A percentile compares a stretch with the other conserved stretches of the same genome.
These are phyloP conservation scores for Ceratocystis ficicola DNA, from an alignment of 2,329 filamentous ascomycete species.

Conservation along the genomic window DNA sequence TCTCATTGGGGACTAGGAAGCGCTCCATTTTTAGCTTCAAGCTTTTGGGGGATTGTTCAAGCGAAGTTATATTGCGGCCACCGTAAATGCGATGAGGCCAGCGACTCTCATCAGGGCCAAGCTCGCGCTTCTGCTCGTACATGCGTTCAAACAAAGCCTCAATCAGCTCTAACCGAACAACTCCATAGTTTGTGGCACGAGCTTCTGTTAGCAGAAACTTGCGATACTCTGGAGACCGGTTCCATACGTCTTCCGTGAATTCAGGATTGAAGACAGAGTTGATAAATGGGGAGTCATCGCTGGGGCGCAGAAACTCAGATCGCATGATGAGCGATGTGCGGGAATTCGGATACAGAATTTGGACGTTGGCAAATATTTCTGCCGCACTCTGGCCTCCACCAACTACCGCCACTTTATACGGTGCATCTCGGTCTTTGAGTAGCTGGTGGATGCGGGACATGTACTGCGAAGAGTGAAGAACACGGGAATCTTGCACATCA, in stretches of 20 bases:
- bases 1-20: constrained; percentile 17
- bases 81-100: constrained; percentile 77
- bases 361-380: constrained; percentile 87
- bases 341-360: constrained; percentile 68
- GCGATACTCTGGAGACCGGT: constrained; percentile 51
- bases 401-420: constrained; percentile 67
- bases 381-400: constrained; percentile 87
- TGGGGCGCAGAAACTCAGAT: constrained; percentile 70
- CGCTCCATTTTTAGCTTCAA: constrained; percentile 45
- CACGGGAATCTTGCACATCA: constrained; percentile 54
- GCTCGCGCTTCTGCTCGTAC: constrained; percentile 69
- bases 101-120: constrained; percentile 52
- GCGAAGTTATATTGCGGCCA: constrained; percentile 51
- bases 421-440: constrained; percentile 40
- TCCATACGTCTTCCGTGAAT: constrained; percentile 65
- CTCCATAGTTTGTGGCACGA: constrained; percentile 83
- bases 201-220: constrained; percentile 51
- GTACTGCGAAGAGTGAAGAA: constrained; percentile 86
- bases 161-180: constrained; percentile 81
- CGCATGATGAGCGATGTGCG: constrained; percentile 69
- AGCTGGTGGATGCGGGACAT: constrained; percentile 50
- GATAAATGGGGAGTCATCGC: constrained; percentile 92
- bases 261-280: constrained; percentile 94
- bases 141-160: constrained; percentile 78
- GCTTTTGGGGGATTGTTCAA: constrained; percentile 38